phyloP scores from a whole-genome alignment of 768 basidiomycete species.

The Pisolithus tinctorius region DNA sequence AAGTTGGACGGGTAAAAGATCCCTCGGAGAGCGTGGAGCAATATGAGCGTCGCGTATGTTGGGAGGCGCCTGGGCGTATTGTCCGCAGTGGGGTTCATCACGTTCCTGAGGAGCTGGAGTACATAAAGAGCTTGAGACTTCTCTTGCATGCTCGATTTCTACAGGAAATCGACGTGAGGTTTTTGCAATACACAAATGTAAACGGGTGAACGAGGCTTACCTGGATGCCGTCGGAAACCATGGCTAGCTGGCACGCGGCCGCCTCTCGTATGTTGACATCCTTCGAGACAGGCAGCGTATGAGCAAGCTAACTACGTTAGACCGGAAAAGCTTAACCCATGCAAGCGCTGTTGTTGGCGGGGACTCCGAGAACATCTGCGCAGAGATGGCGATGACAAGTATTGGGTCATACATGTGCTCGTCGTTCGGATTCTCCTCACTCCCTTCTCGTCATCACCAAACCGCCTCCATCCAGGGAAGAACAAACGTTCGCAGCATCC shows the following conservation, averaged over 20 bases:
- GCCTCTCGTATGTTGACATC: conserved; percentile 53
- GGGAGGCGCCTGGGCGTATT: conserved; percentile 54
- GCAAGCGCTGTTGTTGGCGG: conserved; percentile 57
- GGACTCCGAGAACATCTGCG: conserved; percentile 55
- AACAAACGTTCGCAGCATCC: conserved; percentile 63
- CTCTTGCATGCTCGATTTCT: conserved; percentile 72
- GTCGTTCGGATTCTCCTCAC: conserved; percentile 23
- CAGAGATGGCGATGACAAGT: conserved; percentile 64
- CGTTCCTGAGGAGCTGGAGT: conserved; percentile 57
- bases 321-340: conserved; percentile 85
- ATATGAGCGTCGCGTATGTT: conserved; percentile 70
- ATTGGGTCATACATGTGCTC: conserved; percentile 69
- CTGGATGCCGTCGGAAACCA: conserved; percentile 54
- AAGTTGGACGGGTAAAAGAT: conserved; percentile 86
- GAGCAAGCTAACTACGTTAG: conserved; percentile 68
- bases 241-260: conserved; percentile 55
- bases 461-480: conserved; percentile 61
- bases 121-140: conserved; percentile 66
- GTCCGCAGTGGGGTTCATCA: conserved; percentile 35
- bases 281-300: conserved; percentile 69
- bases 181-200: neutral
- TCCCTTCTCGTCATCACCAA: conserved; percentile 31
- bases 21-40: conserved; percentile 74
- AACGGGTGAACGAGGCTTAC: conserved; percentile 33
- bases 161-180: neutral